phyloP scores from a whole-genome alignment of 75 land plant species.

The Larix kaempferi region DNA sequence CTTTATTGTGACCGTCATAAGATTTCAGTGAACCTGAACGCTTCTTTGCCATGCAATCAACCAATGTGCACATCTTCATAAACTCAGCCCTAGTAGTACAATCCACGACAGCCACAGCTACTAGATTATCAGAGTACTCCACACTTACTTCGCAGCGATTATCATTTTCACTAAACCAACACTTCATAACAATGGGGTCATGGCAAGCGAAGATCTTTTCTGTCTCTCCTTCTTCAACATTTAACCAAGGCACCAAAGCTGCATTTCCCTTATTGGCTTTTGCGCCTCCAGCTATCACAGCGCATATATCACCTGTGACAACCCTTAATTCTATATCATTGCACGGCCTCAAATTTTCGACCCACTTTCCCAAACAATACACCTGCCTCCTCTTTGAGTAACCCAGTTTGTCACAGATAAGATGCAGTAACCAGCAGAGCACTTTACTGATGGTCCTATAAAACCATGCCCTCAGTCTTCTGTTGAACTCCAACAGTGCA shows the following conservation, averaged over 20 bases:
- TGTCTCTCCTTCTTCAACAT: no score
- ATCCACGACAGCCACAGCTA: no score
- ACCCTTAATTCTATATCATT: neutral
- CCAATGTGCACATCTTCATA: no score
- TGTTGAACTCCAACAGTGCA: neutral
- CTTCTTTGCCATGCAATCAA: no score
- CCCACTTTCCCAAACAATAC: neutral
- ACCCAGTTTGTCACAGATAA: neutral
- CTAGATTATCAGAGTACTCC: no score
- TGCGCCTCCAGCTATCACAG: neutral
- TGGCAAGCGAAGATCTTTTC: no score
- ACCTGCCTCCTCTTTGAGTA: neutral
- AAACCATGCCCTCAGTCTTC: neutral
- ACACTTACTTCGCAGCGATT: no score
- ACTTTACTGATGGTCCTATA: neutral
- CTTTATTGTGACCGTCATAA: neutral
- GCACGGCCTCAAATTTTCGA: neutral
- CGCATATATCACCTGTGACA: neutral
- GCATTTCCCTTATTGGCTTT: neutral
- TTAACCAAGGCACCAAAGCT: neutral
- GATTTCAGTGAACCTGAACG: neutral
- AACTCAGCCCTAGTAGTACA: no score
- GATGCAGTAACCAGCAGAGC: neutral
- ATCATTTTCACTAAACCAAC: no score
- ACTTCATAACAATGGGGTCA: no score